These are phyloP conservation scores for Diutina mesorugosa DNA, from an alignment of 1,139 yeast species.

Conservation along the genomic window DNA sequence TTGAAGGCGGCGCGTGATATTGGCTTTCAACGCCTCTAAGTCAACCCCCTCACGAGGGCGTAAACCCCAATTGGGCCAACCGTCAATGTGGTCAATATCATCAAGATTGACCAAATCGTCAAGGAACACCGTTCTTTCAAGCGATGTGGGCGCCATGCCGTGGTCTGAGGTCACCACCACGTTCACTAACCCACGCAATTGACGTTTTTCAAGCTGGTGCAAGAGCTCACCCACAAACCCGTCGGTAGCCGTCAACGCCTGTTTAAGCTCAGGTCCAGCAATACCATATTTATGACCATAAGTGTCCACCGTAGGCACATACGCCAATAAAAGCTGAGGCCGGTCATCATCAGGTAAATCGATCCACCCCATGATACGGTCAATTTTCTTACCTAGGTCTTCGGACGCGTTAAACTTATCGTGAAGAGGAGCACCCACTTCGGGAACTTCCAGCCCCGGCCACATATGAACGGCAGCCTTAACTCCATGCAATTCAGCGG, in stretches of 20 bases:
- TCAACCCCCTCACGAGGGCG: slow-evolving; percentile 35
- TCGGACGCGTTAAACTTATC: slow-evolving; percentile 60
- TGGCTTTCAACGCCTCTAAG: slow-evolving; percentile 23
- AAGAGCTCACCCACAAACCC: slow-evolving; percentile 38
- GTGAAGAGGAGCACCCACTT: slow-evolving; percentile 25
- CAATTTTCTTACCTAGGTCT: slow-evolving; percentile 39
- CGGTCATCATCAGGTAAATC: slow-evolving; percentile 38
- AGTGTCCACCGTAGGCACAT: slow-evolving; percentile 72
- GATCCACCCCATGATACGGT: slow-evolving; percentile 51
- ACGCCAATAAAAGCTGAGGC: slow-evolving; percentile 70
- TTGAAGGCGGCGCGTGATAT: slow-evolving; percentile 13
- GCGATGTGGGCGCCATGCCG: slow-evolving; percentile 86
- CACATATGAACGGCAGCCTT: slow-evolving; percentile 85
- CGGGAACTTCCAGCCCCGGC: slow-evolving; percentile 81
- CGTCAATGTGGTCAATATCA: slow-evolving; percentile 53
- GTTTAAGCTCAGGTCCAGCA: slow-evolving; percentile 39
- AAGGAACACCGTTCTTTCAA: slow-evolving; percentile 47
- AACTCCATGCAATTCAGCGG: slow-evolving; percentile 55
- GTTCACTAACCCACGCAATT: slow-evolving; percentile 54
- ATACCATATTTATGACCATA: slow-evolving; percentile 67
- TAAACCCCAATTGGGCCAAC: slow-evolving; percentile 84
- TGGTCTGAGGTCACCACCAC: slow-evolving; percentile 77
- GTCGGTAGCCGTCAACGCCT: slow-evolving; percentile 55
- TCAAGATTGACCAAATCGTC: slow-evolving; percentile 53
- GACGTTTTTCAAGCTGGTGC: slow-evolving; percentile 36